Conservation (phyloP, 2,329 filamentous ascomycete genomes). For the Zymoseptoria passerinii region DNA sequence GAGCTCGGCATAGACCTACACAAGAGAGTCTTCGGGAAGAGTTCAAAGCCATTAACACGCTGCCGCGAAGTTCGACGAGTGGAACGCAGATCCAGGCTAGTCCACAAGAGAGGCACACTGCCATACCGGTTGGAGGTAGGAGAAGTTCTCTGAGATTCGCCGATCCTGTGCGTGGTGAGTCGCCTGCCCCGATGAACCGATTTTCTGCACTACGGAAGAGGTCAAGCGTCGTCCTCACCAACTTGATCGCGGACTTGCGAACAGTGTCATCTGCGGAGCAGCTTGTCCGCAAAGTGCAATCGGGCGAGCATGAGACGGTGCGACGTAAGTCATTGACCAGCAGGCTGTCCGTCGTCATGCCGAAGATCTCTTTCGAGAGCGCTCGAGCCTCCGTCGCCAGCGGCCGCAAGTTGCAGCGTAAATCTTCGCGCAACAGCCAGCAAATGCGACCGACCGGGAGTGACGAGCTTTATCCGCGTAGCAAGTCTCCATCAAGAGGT, state of each 20-base stretch:
- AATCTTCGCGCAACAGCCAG: neutral
- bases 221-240: conserved; percentile 2
- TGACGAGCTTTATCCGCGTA: neutral
- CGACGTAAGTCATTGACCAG: neutral
- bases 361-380: conserved; percentile 6
- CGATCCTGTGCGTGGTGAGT: neutral
- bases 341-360: neutral
- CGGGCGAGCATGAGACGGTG: neutral
- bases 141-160: neutral
- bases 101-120: neutral
- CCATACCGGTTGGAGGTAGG: neutral
- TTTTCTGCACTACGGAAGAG: conserved; percentile 5
- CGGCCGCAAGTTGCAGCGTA: neutral
- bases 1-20: conserved; percentile 1
- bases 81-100: neutral
- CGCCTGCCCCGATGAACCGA: neutral
- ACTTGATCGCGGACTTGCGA: neutral
- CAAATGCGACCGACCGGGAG: neutral
- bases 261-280: neutral
- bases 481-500: neutral
- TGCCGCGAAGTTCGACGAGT: neutral
- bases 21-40: conserved; percentile 3
- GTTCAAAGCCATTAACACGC: neutral
- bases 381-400: neutral
- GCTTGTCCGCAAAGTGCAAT: neutral